Evolutionary conservation across 352 stramenopile species (phyloP), one percentile per base, ranked within the genome.

Genomic region (Elongisporangium prolatum): DNA sequence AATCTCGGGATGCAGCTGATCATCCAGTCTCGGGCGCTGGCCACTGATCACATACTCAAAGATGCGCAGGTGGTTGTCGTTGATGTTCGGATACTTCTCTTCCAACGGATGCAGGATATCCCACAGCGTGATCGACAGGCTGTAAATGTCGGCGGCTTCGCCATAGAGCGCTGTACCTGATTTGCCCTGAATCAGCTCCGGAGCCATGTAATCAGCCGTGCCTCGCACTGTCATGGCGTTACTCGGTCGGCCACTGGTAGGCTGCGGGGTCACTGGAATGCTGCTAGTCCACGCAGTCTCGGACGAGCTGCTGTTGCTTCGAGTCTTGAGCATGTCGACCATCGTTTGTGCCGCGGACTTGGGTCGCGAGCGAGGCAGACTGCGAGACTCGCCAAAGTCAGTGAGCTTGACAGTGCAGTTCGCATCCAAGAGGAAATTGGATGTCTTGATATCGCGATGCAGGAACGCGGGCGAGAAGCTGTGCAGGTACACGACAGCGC

Each of bases 191-290:
- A 93, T 93, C 22, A 93, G 25, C 65, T 93, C 84, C 13, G 81
- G 84, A 3, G 84, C 81, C 84, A 93, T 93, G 65, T 91, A 93
- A 51, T 93, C 84, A 20, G 72, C 75, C 5, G 77, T 91, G n/a
- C 84, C 79, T 14, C 71, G 69, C n/a, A 93, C 77, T 17, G 84
- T 91, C 84, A 93, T 89, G 18, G 52, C 60, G 20, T 63, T 61
- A 3, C 22, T 50, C 37, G 20, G 34, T 2, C 48, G 24, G 2
- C 59, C 60, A 57, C 52, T 77, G 48, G 7, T 59, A 50, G 3
- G 68, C 38, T 3, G 48, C 65, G 38, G 65, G 20, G 24, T 66
- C 72, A 8, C 59, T 59, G 9, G 40, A 11, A 44, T 44, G 34
- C 10, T 44, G 34, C 17, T 44, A 13, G 34, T 44, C 34, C 34